Base-by-base conservation (phyloP, 345 rosid species). In the Eutrema japonicum region DNA sequence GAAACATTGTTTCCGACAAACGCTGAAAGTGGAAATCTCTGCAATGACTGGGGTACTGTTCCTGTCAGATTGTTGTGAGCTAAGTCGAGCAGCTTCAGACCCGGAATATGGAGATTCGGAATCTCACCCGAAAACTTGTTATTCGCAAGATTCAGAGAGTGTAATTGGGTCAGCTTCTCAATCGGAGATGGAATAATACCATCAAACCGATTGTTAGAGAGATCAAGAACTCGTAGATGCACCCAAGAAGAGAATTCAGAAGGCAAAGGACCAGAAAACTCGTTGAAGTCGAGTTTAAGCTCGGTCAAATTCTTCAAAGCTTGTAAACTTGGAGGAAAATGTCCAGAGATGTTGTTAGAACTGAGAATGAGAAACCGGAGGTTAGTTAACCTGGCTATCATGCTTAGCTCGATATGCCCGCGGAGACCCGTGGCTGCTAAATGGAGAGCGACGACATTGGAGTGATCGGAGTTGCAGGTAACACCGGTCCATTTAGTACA, bases 401-500 rank as follows among this genome's bases (percentile, higher is more conserved):
- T 81, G 80, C 79, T 80, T 27, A 82, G 71, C 5, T 89, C 85
- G 59, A 92, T 66, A 2, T 57, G 53, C 5, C 99, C 97, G 0
- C 33, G 76, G 45, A 95, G 79, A 13, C 88, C 94, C 26, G 72
- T 80, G 9, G 82, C 85, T 2, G 88, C 92, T 81, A 95, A 78
- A 66, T 75, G 85, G 57, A 92, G 88, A 46, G 83, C 73, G 4
- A 82, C 66, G 6, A 95, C 89, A 43, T 81, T 78, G 30, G 96
- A 84, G 22, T 76, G 79, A 41, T 89, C 82, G 12, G 55, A 32
- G 67, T 79, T 85, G 78, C 99, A 92, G 8, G 81, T 79, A 47
- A 95, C 88, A 51, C 99, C 98, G 10, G 81, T 81, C 99, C 98
- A 95, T 38, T 75, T 64, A n/a, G 61, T 74, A 77, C 99, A 95